These are phyloP conservation scores for Fusarium bactridioides DNA, from an alignment of 2,329 filamentous ascomycete genomes.

Conservation along the genomic window DNA sequence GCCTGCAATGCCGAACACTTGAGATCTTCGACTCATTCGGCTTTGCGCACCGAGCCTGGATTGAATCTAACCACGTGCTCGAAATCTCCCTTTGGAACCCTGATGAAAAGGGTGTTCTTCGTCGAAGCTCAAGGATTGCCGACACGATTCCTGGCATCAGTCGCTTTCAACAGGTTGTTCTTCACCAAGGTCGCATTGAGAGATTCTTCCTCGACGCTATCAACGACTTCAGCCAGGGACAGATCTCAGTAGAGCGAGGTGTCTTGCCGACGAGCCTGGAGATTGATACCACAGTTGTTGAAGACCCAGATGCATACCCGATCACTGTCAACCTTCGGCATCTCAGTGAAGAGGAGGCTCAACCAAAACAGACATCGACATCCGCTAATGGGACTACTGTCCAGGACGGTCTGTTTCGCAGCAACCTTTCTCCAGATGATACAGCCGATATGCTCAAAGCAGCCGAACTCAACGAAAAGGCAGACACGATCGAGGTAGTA, in stretches of 20 bases:
- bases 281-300: background rate
- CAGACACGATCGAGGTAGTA: constrained; percentile 40
- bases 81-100: constrained; percentile 50
- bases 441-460: constrained; percentile 61
- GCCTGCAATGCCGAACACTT: constrained; percentile 46
- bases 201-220: constrained; percentile 71
- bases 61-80: constrained; percentile 73
- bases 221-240: constrained; percentile 39
- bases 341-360: constrained; percentile 1
- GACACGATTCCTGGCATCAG: constrained; percentile 68
- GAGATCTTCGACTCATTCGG: constrained; percentile 80
- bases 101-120: background rate
- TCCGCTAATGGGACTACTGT: background rate
- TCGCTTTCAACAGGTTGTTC: constrained; percentile 69
- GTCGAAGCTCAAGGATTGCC: constrained; percentile 65
- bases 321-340: constrained; percentile 6
- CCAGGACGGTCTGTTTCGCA: constrained; percentile 6
- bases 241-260: background rate
- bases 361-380: background rate
- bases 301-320: background rate
- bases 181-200: constrained; percentile 78
- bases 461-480: constrained; percentile 33
- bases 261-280: background rate
- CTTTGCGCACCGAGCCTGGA: constrained; percentile 69
- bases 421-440: constrained; percentile 50